A percentile compares a stretch with the other conserved stretches of the same genome.
Evolutionary conservation across 176 grass and related monocot species (phyloP).

Genomic region (Dactylis glomerata): DNA sequence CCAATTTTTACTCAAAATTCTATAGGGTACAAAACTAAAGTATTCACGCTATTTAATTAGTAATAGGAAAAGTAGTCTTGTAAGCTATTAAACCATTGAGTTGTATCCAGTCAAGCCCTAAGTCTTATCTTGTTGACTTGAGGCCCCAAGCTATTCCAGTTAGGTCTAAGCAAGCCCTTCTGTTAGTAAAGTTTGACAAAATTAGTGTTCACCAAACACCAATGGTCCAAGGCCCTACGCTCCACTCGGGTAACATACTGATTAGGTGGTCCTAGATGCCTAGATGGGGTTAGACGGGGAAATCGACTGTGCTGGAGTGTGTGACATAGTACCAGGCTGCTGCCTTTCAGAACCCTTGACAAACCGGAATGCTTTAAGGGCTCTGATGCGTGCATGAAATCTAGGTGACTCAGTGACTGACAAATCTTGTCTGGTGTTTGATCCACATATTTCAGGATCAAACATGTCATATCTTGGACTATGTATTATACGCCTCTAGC

Average conservation of each 20-base stretch:
- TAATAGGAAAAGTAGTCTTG: not conserved
- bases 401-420: not conserved
- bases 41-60: not conserved
- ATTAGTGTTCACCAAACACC: not conserved
- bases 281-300: not conserved
- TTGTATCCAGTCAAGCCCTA: not conserved
- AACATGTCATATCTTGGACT: not conserved
- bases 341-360: not conserved
- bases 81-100: not conserved
- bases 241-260: not conserved
- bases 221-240: not conserved
- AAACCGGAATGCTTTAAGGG: not conserved
- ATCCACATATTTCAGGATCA: not conserved
- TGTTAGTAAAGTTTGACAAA: not conserved
- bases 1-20: not conserved
- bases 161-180: not conserved
- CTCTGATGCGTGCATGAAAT: not conserved
- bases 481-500: not conserved
- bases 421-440: not conserved
- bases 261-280: not conserved
- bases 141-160: not conserved
- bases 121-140: not conserved
- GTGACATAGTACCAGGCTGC: not conserved
- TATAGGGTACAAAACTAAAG: not conserved
- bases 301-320: not conserved